phyloP scores from a whole-genome alignment of 2,329 filamentous ascomycete genomes.

The Xylariomycetidae sp. region DNA sequence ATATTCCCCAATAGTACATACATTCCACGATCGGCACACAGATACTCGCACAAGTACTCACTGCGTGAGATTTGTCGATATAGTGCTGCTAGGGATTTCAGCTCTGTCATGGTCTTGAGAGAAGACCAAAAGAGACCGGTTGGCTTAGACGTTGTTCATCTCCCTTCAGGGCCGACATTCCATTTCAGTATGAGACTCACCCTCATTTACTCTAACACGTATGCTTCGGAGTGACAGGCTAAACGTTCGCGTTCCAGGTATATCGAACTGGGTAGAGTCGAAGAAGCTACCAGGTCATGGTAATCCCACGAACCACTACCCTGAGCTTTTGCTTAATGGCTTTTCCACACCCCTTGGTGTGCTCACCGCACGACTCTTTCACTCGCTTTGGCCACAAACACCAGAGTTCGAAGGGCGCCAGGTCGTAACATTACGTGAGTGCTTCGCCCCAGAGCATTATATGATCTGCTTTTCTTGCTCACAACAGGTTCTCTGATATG shows the following conservation, averaged over 20 bases:
- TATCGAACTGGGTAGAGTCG: conserved; percentile 86
- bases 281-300: conserved; percentile 84
- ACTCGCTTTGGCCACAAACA: conserved; percentile 70
- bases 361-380: conserved; percentile 80
- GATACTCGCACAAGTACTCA: conserved; percentile 85
- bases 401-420: conserved; percentile 84
- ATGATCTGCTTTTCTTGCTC: background rate
- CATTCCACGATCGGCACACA: conserved; percentile 78
- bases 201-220: no score
- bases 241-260: conserved; percentile 31
- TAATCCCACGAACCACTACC: conserved; percentile 83
- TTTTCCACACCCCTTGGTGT: conserved; percentile 92
- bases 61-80: conserved; percentile 86
- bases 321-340: conserved; percentile 87
- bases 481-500: no score
- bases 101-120: conserved; percentile 76
- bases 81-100: conserved; percentile 77
- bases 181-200: conserved; percentile 67
- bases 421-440: conserved; percentile 87
- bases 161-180: conserved; percentile 83
- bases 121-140: conserved; percentile 85
- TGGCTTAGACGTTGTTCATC: conserved; percentile 76
- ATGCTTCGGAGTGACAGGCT: no score
- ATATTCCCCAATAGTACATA: conserved; percentile 87
- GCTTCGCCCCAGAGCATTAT: background rate